Evolutionary conservation across 768 basidiomycete genomes (phyloP).

Genomic region (Cyclocybe aegerita): DNA sequence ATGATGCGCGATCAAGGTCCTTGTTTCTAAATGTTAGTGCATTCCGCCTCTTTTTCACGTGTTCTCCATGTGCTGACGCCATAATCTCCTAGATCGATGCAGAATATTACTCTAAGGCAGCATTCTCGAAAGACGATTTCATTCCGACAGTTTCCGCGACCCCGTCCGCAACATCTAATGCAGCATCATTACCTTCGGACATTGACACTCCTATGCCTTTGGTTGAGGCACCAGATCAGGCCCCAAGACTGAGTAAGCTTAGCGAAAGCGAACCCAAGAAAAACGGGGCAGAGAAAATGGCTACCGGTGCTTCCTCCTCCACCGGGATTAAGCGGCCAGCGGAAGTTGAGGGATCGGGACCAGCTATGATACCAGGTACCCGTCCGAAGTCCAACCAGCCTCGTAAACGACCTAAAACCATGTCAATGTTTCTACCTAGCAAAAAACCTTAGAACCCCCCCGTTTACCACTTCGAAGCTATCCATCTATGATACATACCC

Average conservation of each 20-base stretch:
- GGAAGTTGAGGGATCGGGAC: no score
- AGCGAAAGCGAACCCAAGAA: no score
- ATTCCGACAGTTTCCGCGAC: conserved; percentile 20
- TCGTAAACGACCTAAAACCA: conserved; percentile 25
- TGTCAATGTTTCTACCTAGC: conserved; percentile 65
- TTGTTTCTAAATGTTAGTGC: conserved; percentile 61
- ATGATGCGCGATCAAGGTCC: conserved; percentile 68
- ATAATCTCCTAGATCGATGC: conserved; percentile 34
- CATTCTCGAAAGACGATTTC: conserved; percentile 14
- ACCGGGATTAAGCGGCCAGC: no score
- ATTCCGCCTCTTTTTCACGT: background rate
- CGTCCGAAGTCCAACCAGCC: conserved; percentile 22
- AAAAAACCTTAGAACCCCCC: conserved; percentile 33
- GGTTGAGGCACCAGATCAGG: no score
- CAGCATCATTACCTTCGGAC: background rate
- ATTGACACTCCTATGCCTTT: no score
- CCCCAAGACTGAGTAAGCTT: no score
- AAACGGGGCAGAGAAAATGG: no score
- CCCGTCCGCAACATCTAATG: background rate
- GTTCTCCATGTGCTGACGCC: background rate
- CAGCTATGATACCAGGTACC: conserved; percentile 5
- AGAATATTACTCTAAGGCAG: conserved; percentile 12
- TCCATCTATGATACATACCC: conserved; percentile 10
- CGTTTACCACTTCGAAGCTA: background rate
- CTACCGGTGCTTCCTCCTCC: no score